Evolutionary conservation across 805 yeast species (phyloP).

Genomic region (Saturnispora serradocipensis): DNA sequence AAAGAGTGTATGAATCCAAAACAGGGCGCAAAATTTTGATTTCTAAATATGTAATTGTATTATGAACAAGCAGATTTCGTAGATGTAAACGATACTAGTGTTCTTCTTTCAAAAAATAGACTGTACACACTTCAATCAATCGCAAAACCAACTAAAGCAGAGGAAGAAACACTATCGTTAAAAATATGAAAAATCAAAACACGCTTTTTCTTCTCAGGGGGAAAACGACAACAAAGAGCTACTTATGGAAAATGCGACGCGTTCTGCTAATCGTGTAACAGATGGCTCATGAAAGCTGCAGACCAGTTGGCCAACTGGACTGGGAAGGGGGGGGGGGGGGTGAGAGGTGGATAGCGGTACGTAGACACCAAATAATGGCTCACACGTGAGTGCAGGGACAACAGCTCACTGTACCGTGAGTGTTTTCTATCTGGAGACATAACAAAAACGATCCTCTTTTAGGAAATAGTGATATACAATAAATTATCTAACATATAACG

Average conservation of each 20-base stretch:
- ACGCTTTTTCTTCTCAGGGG: background rate
- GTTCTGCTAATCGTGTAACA: background rate
- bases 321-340: too few relatives aligned
- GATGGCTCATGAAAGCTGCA: background rate
- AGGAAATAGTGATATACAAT: conserved; percentile 1
- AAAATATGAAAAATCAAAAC: background rate
- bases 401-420: too few relatives aligned
- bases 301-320: background rate
- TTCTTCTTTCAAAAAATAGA: background rate
- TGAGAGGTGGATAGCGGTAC: too few relatives aligned
- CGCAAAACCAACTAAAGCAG: background rate
- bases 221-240: background rate
- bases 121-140: background rate
- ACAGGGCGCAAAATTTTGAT: background rate
- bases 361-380: too few relatives aligned
- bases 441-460: background rate
- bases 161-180: background rate
- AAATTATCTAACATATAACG: background rate
- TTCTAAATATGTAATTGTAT: background rate
- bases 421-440: too few relatives aligned
- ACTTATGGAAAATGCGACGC: background rate
- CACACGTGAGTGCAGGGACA: too few relatives aligned
- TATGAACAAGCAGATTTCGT: background rate
- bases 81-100: background rate
- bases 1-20: background rate